These are phyloP conservation scores for Eucalyptus decipiens DNA, from an alignment of 345 rosid species.

Conservation along the genomic window DNA sequence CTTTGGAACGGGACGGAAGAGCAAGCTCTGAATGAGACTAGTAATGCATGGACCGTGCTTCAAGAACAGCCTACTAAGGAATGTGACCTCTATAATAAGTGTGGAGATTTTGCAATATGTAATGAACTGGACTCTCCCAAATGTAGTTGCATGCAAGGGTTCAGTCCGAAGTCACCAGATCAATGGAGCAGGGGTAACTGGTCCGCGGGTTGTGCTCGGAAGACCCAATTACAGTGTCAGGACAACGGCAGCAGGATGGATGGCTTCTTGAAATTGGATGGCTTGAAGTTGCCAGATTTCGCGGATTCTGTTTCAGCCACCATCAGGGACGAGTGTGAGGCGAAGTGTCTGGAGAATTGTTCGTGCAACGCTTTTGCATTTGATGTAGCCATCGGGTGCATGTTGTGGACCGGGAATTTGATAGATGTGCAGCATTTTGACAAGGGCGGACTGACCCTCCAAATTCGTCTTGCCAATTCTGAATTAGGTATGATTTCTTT, in stretches of 20 bases:
- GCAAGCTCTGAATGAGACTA: slow-evolving; percentile 27
- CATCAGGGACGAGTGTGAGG: not conserved
- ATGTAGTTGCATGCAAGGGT: slow-evolving; percentile 58
- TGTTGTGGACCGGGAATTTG: slow-evolving; percentile 48
- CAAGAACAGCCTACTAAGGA: slow-evolving; percentile 36
- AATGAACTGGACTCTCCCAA: not conserved
- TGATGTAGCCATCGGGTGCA: slow-evolving; percentile 37
- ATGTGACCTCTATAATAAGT: slow-evolving; percentile 64
- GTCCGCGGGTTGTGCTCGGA: slow-evolving; percentile 33
- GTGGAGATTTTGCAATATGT: slow-evolving; percentile 67
- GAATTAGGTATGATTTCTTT: slow-evolving; percentile 37
- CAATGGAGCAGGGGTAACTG: slow-evolving; percentile 16
- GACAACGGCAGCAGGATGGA: slow-evolving; percentile 1
- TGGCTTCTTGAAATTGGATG: slow-evolving; percentile 7
- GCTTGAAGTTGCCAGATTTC: slow-evolving; percentile 32
- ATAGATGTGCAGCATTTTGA: slow-evolving; percentile 41
- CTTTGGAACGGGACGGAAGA: slow-evolving; percentile 46
- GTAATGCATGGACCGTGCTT: slow-evolving; percentile 33
- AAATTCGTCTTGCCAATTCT: slow-evolving; percentile 46
- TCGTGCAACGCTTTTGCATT: slow-evolving; percentile 55
- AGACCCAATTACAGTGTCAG: slow-evolving; percentile 11
- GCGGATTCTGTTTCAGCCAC: not conserved
- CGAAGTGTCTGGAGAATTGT: slow-evolving; percentile 28
- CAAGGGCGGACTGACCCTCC: slow-evolving; percentile 15
- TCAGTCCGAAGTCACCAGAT: slow-evolving; percentile 7